Percentiles rank a stretch among this genome's conserved stretches.
Conservation (phyloP, 345 rosid genomes). For the Arabidopsis arenosa region DNA sequence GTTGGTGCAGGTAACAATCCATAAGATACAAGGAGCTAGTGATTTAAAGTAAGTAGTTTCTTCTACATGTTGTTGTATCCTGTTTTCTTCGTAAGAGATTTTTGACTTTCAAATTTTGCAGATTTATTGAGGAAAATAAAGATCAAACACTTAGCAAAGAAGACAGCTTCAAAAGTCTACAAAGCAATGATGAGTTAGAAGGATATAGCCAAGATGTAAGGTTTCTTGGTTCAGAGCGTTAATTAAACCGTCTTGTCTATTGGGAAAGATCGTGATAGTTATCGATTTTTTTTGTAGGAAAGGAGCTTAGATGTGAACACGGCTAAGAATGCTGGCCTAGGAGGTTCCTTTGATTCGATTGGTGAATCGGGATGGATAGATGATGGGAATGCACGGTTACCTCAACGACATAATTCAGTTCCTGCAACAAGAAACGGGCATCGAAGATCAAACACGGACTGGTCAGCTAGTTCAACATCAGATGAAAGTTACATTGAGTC, state of each 20-base stretch:
- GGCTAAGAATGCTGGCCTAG: constrained; percentile 40
- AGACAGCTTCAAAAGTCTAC: constrained; percentile 59
- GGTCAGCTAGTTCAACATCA: constrained; percentile 87
- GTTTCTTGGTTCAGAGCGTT: constrained; percentile 51
- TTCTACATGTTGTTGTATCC: neutral
- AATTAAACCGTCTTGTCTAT: constrained; percentile 16
- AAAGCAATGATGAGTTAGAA: constrained; percentile 51
- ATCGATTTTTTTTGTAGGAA: constrained; percentile 52
- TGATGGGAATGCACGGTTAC: constrained; percentile 40
- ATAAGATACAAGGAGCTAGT: constrained; percentile 61
- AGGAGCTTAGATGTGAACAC: constrained; percentile 38
- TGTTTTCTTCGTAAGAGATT: constrained; percentile 27
- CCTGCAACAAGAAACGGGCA: constrained; percentile 54
- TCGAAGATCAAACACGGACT: constrained; percentile 80
- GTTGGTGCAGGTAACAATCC: constrained; percentile 69
- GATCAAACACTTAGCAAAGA: constrained; percentile 49
- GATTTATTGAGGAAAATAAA: constrained; percentile 59
- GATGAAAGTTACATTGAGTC: constrained; percentile 79
- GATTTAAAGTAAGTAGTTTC: constrained; percentile 58
- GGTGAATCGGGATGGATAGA: constrained; percentile 49
- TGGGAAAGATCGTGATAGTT: constrained; percentile 18
- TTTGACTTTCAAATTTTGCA: constrained; percentile 37
- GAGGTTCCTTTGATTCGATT: constrained; percentile 56
- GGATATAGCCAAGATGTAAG: constrained; percentile 52
- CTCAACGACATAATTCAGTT: constrained; percentile 56